Conservation (phyloP, 148 eudicot species). For the Selenicereus undatus region DNA sequence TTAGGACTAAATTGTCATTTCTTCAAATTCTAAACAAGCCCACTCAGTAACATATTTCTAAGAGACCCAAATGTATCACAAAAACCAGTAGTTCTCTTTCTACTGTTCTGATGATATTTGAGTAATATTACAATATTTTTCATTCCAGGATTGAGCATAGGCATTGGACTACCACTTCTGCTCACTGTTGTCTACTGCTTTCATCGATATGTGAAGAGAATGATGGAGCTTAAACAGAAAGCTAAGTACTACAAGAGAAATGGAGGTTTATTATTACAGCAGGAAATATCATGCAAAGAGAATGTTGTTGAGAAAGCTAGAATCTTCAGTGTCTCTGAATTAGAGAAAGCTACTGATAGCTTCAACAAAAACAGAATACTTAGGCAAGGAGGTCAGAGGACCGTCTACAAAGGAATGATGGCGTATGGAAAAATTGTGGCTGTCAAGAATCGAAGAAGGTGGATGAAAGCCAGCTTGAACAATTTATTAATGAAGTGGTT, state of each 20-base stretch:
- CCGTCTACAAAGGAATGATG: conserved; percentile 18
- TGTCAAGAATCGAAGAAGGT: conserved; percentile 8
- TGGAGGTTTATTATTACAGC: conserved; percentile 15
- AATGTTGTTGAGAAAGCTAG: conserved; percentile 9
- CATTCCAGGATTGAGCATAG: conserved; percentile 10
- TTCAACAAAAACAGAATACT: conserved; percentile 21
- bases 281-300: conserved; percentile 12
- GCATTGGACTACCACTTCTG: background rate
- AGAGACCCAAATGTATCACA: background rate
- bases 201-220: conserved; percentile 1
- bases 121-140: too few species aligned
- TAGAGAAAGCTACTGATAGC: conserved; percentile 19
- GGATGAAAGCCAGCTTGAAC: conserved; percentile 13
- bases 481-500: conserved; percentile 17
- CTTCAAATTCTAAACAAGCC: too few species aligned
- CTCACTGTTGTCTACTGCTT: conserved; percentile 8
- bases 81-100: too few species aligned
- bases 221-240: conserved; percentile 9
- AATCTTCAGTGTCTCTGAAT: conserved; percentile 3
- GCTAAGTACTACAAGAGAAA: conserved; percentile 20
- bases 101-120: too few species aligned
- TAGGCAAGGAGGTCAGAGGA: conserved; percentile 19
- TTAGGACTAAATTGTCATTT: too few species aligned
- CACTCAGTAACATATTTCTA: too few species aligned
- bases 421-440: conserved; percentile 19